Evolutionary conservation across 164 flowering plant species (phyloP).

Genomic region (Aristolochia californica): DNA sequence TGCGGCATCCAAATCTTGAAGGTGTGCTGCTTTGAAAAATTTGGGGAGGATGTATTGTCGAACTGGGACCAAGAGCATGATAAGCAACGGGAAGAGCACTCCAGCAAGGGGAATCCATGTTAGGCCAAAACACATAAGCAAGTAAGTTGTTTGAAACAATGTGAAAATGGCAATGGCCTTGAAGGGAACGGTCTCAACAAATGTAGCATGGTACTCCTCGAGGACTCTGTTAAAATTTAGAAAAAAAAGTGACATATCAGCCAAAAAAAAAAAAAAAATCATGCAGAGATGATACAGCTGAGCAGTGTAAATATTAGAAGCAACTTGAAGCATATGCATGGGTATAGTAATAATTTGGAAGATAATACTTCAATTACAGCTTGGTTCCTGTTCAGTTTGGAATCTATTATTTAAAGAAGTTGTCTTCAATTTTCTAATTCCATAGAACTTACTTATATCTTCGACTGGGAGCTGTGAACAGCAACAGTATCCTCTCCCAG

Average conservation of each 20-base stretch:
- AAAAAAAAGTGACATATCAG: background rate
- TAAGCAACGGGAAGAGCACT: constrained; percentile 77
- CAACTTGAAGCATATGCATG: background rate
- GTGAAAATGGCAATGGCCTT: constrained; percentile 67
- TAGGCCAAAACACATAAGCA: constrained; percentile 75
- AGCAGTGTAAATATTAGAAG: too few species aligned
- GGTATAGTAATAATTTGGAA: background rate
- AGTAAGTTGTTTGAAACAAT: constrained; percentile 66
- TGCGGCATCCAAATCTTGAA: constrained; percentile 88
- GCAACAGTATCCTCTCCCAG: constrained; percentile 87
- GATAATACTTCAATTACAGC: background rate
- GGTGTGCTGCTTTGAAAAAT: constrained; percentile 85
- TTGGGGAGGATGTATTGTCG: constrained; percentile 83
- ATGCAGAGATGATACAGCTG: too few species aligned
- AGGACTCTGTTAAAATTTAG: constrained; percentile 44
- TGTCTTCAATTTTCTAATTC: background rate
- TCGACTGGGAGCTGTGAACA: constrained; percentile 92
- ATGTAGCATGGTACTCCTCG: constrained; percentile 71
- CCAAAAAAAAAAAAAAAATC: background rate
- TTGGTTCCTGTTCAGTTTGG: background rate
- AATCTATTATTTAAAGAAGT: background rate
- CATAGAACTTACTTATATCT: constrained; percentile 63
- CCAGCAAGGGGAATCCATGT: constrained; percentile 97
- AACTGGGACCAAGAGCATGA: constrained; percentile 90
- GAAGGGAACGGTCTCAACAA: constrained; percentile 82